phyloP scores from a whole-genome alignment of 306 rosid species.

The Cyclanthera cordifolia region DNA sequence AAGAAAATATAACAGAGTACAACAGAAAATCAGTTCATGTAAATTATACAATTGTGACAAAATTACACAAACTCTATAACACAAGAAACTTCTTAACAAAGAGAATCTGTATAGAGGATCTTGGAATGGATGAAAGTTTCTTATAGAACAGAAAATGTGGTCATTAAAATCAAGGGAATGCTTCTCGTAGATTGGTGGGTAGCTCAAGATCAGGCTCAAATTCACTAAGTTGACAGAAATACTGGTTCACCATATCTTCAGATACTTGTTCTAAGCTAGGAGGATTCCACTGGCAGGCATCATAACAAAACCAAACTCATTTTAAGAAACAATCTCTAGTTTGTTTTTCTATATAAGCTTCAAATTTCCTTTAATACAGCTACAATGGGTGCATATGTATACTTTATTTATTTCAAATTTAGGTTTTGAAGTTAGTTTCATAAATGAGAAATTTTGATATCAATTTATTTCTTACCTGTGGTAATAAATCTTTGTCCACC shows the following conservation, averaged over 20 bases:
- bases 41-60: too few relatives aligned
- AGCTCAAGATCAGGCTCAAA: conserved; percentile 63
- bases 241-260: conserved; percentile 66
- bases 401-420: not conserved
- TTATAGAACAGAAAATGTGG: not conserved
- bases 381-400: not conserved
- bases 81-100: not conserved
- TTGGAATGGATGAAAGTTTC: not conserved
- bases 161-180: conserved; percentile 31
- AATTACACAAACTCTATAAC: too few relatives aligned
- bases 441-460: not conserved
- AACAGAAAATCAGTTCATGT: too few relatives aligned
- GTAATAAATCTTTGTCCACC: conserved; percentile 68
- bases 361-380: not conserved
- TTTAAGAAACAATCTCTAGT: not conserved
- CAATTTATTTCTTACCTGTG: conserved; percentile 43
- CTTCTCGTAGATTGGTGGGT: conserved; percentile 59
- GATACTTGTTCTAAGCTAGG: conserved; percentile 72
- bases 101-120: not conserved
- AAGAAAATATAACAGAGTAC: too few relatives aligned
- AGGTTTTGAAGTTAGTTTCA: not conserved
- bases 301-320: conserved; percentile 15
- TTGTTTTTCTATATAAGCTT: too few relatives aligned
- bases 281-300: conserved; percentile 81
- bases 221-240: conserved; percentile 49